Base-by-base conservation (phyloP, 192 early-diverging fungal species). In the Entophlyctis helioformis region DNA sequence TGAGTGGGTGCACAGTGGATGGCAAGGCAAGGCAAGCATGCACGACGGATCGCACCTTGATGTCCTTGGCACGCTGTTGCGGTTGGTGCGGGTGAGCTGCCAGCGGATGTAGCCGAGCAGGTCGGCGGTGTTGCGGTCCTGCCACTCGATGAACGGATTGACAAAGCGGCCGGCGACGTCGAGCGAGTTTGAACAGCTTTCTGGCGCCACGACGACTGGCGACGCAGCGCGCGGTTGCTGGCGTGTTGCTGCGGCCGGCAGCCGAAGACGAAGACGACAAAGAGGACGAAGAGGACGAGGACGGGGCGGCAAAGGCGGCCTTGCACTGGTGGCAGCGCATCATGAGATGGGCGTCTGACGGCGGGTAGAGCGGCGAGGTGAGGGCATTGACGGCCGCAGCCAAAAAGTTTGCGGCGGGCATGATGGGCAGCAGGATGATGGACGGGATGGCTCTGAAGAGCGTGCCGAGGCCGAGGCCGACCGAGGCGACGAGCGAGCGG, bases 121-220 rank as follows among this genome's bases (percentile, higher is more conserved):
- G 37, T 66, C 54, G 9, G 57, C 56, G 11, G 53, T 56, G 42
- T 66, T 66, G 36, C 56, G 46, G 26, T 69, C 56, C 32, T 63
- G 39, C 71, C 71, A 78, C 51, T 78, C 71, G 44, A 61, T 37
- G 53, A 74, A 78, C n/a, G 75, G 75, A 48, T 78, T 78, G 1
- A 72, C 71, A 67, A 66, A 78, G 10, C 66, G 53, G 3, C 70
- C 63, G 20, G 57, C 57, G 22, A 66, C 43, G 20, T 21, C 36
- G 3, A 66, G 41, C 16, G 58, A 61, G 21, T 56, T 56, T 54
- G 51, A 46, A 66, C 19, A 59, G 32, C 45, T 52, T 52, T 58
- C 42, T 59, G 51, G 26, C 36, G 42, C 54, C 50, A 60, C n/a
- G n/a, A n/a, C n/a, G n/a, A n/a, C n/a, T n/a, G 15, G 15, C 15